These are phyloP conservation scores for Astrothelium macrocarpum DNA, from an alignment of 495 filamentous ascomycete species.

Conservation along the genomic window DNA sequence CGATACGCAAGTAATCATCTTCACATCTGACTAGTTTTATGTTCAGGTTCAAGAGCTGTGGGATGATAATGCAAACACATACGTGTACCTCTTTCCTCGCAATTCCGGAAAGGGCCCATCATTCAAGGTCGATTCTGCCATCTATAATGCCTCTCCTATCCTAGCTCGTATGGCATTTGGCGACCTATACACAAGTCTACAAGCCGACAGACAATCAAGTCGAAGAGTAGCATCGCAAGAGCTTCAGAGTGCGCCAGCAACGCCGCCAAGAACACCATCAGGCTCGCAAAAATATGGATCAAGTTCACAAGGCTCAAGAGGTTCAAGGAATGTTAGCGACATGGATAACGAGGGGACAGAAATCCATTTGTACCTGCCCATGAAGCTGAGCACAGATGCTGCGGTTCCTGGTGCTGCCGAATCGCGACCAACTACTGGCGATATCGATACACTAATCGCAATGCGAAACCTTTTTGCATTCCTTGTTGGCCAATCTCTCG, in stretches of 20 bases:
- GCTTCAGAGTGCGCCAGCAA: conserved; percentile 7
- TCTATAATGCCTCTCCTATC: conserved; percentile 59
- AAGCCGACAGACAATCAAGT: conserved; percentile 10
- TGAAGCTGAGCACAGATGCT: conserved; percentile 24
- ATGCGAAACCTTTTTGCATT: conserved; percentile 90
- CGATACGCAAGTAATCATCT: background rate
- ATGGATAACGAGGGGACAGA: conserved; percentile 1
- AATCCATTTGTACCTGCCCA: conserved; percentile 15
- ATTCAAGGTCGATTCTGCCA: conserved; percentile 64
- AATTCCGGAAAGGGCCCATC: conserved; percentile 57
- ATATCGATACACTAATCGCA: conserved; percentile 57
- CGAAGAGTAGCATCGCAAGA: conserved; percentile 11
- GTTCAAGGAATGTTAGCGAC: conserved; percentile 15
- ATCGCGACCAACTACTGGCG: conserved; percentile 42
- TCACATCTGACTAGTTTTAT: background rate
- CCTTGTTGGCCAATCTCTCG: conserved; percentile 65
- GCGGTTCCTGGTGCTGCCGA: conserved; percentile 28
- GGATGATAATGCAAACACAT: conserved; percentile 67
- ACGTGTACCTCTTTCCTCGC: conserved; percentile 70
- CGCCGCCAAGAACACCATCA: conserved; percentile 6
- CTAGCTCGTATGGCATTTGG: conserved; percentile 62
- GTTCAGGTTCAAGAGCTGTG: conserved; percentile 73
- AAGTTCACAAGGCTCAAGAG: conserved; percentile 26
- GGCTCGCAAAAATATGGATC: conserved; percentile 12
- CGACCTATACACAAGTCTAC: conserved; percentile 29